Evolutionary conservation across 1,284 basidiomycete species (phyloP), one percentile per base, ranked within the genome.

Genomic region (Sphaerobolus stellatus): DNA sequence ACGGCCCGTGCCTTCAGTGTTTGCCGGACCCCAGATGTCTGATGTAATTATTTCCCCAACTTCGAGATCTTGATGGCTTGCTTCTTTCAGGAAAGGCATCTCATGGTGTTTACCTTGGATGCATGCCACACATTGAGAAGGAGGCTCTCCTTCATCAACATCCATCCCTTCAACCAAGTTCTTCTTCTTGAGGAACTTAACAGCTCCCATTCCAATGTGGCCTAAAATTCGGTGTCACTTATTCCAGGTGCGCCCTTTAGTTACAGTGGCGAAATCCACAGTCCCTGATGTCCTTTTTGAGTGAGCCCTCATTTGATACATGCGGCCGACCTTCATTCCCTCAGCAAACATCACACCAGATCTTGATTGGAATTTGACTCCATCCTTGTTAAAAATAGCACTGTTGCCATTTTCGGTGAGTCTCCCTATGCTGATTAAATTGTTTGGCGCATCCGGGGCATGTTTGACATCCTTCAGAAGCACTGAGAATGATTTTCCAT

Each of bases 391-490:
- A 25, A 51, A 51, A 6, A 43, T 8, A 16, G 49, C 49, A 20
- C 8, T 8, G 18, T 51, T 31, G 25, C 34, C 49, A n/a, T 60
- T 18, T 31, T 50, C 6, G 54, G 48, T 38, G 59, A 61, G 9
- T 0, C 62, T 53, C 8, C 68, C 66, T 13, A 73, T 40, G 1
- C 70, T 71, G 7, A 75, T 59, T 11, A 1, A 74, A 45, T 73
- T 73, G 54, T 67, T 65, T 1, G 62, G 65, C 14, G 67, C 59
- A 25, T 58, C 54, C 1, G 71, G 74, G 9, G 64, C 64, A 50
- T 74, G 66, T 1, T 71, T 34, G 0, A 66, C 63, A 52, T 72
- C 56, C 20, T 54, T 64, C 1, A 74, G 60, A 0, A 54, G 61
- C 33, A 68, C 56, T 24, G 41, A 16, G 20, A 14, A 44, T 44